phyloP scores from a whole-genome alignment of 495 filamentous ascomycete genomes.

The Neurospora terricola region DNA sequence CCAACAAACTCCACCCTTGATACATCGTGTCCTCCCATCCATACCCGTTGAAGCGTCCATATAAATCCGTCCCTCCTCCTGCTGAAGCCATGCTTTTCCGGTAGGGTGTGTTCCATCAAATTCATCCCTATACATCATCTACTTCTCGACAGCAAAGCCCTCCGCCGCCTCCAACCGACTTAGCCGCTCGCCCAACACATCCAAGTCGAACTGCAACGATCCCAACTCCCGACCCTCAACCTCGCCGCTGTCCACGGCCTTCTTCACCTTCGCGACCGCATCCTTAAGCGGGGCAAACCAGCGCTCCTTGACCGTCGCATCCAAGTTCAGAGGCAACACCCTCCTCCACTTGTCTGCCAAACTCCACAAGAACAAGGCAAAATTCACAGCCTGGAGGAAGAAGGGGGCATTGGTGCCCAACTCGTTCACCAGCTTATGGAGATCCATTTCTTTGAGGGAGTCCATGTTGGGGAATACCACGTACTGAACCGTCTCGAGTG shows the following conservation, averaged over 20 bases:
- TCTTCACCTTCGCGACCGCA: constrained; percentile 31
- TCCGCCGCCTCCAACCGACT: constrained; percentile 11
- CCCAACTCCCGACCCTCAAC: constrained; percentile 10
- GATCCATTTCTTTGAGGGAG: constrained; percentile 17
- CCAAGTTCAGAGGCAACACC: constrained; percentile 31
- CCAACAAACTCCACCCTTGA: background rate
- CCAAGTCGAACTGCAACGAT: constrained; percentile 21
- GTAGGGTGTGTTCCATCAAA: background rate
- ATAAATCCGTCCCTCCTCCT: background rate
- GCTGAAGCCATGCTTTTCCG: background rate
- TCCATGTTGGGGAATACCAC: constrained; percentile 31
- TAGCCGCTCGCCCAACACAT: constrained; percentile 29
- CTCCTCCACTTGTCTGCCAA: constrained; percentile 24
- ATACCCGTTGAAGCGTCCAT: background rate
- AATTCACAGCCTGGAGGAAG: constrained; percentile 37
- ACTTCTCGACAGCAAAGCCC: constrained; percentile 7
- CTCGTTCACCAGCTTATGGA: constrained; percentile 18
- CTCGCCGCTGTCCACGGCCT: constrained; percentile 20
- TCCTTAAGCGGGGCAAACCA: constrained; percentile 44
- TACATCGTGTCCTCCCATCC: background rate
- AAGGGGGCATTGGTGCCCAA: constrained; percentile 31
- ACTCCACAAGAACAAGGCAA: constrained; percentile 42
- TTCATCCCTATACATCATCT: background rate
- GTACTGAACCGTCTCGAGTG: constrained; percentile 37
- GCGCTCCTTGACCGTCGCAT: constrained; percentile 36